Evolutionary conservation across 768 basidiomycete species (phyloP), one percentile per base, ranked within the genome.

Genomic region (Naematelia aurantialba): DNA sequence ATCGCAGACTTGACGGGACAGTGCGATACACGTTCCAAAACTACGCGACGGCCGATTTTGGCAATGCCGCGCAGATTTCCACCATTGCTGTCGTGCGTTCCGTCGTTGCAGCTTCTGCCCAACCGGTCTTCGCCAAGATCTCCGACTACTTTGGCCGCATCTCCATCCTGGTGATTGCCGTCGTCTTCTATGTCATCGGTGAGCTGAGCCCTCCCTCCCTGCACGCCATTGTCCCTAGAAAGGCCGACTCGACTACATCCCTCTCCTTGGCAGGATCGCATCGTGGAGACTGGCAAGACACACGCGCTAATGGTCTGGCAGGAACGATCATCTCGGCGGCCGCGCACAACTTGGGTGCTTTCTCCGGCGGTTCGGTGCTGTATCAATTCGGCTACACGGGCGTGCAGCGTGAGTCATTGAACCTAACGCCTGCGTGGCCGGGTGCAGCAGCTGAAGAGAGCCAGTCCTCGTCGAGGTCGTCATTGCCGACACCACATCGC

Each of bases 301-400:
- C n/a, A n/a, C n/a, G n/a, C n/a, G n/a, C n/a, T n/a, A n/a, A n/a
- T n/a, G n/a, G n/a, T n/a, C n/a, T n/a, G n/a, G n/a, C n/a, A 60
- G 72, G 74, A 2, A 70, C 76, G 2, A 70, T 77, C 57, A 65
- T 77, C 42, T 65, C 71, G 45, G 74, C 77, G 0, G 65, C 64
- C 1, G 30, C 64, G 0, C 59, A 61, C 2, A 59, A 59, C 26
- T 55, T 78, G 13, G 52, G 54, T 2, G 59, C 59, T 2, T 78
- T 74, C 63, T 58, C 68, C 4, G 77, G 62, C 1, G 77, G 77
- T 22, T 74, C 76, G 0, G 61, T 70, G 21, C 45, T 77, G 11
- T 72, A 74, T 58, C 70, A 75, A 42, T 50, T 78, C 29, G 76
- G 76, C 11, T 73, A 73, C 59, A 73, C 74, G 5, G 34, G 60